Evolutionary conservation across 2,329 filamentous ascomycete species (phyloP), one percentile per base, ranked within the genome.

Genomic region (Colletotrichum caudatum): DNA sequence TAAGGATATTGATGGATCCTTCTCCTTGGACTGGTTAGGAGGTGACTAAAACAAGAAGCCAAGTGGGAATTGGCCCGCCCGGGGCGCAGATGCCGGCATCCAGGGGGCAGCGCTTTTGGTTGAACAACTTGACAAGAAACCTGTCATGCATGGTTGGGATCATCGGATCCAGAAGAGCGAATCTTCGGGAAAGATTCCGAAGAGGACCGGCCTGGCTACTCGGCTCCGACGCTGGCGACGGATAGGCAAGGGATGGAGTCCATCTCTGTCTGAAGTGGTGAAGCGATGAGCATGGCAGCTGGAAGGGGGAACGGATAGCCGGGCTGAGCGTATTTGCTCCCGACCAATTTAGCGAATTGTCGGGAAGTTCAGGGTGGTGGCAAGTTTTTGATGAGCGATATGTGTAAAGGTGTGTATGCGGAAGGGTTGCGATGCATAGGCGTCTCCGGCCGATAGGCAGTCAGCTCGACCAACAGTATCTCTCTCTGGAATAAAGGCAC

Each of bases 61-160:
- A 63, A 68, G 68, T 71, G 68, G 68, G 68, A 68, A 71, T 46
- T 70, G 67, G 58, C 64, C 68, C 68, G 51, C 64, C 64, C 57
- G 64, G 64, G 64, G 51, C 68, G 68, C 68, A 71, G 68, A 71
- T 63, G 64, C 68, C 68, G 68, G 64, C 64, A 67, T 35, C 62
- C 50, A 71, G 64, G 64, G 68, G 64, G 50, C n/a, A 23, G 58
- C 58, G 37, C 29, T 64, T 64, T 62, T 39, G 64, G 68, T 58
- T 68, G 57, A 67, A 67, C 66, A 70, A 67, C 64, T 62, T 67
- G 7, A 62, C 58, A 63, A 63, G 57, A 68, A 71, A 63, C 68
- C 51, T 58, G 64, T 60, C 41, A 68, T 18, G 64, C 44, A 58
- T 12, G 64, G 41, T 58, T 50, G 64, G 58, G 51, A 37, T 33